These are phyloP conservation scores for Silene uniflora DNA, from an alignment of 148 eudicot genomes.

Conservation along the genomic window DNA sequence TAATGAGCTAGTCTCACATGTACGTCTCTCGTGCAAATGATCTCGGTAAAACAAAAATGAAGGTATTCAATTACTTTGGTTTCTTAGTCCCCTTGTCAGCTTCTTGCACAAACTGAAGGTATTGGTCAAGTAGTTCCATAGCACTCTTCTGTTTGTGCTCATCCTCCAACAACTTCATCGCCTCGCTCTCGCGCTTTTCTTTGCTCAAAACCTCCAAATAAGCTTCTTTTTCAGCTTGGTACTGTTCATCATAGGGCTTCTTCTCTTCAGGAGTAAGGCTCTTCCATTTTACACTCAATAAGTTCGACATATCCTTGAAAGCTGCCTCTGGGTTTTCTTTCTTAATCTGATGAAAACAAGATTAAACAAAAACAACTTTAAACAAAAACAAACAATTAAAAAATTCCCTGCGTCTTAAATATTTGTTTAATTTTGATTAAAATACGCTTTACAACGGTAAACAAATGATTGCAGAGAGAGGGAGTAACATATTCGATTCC, in stretches of 20 bases:
- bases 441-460: too few relatives aligned
- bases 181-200: slow-evolving; percentile 87
- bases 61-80: slow-evolving; percentile 40
- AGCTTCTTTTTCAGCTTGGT: slow-evolving; percentile 76
- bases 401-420: too few relatives aligned
- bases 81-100: slow-evolving; percentile 66
- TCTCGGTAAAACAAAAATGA: too few relatives aligned
- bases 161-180: slow-evolving; percentile 79
- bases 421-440: too few relatives aligned
- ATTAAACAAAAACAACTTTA: not conserved
- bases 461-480: too few relatives aligned
- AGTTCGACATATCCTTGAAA: slow-evolving; percentile 66
- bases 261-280: slow-evolving; percentile 71
- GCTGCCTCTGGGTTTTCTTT: slow-evolving; percentile 73
- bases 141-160: slow-evolving; percentile 86
- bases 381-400: not conserved
- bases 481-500: not conserved
- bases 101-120: slow-evolving; percentile 72
- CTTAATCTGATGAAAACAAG: slow-evolving; percentile 47
- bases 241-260: slow-evolving; percentile 86
- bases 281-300: slow-evolving; percentile 86
- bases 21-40: too few relatives aligned
- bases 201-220: slow-evolving; percentile 66
- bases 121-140: slow-evolving; percentile 90
- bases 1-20: too few relatives aligned